A percentile compares a stretch with the other conserved stretches of the same genome.
Evolutionary conservation across 352 stramenopile genomes (phyloP).

Genomic region (Globisporangium spiculum): DNA sequence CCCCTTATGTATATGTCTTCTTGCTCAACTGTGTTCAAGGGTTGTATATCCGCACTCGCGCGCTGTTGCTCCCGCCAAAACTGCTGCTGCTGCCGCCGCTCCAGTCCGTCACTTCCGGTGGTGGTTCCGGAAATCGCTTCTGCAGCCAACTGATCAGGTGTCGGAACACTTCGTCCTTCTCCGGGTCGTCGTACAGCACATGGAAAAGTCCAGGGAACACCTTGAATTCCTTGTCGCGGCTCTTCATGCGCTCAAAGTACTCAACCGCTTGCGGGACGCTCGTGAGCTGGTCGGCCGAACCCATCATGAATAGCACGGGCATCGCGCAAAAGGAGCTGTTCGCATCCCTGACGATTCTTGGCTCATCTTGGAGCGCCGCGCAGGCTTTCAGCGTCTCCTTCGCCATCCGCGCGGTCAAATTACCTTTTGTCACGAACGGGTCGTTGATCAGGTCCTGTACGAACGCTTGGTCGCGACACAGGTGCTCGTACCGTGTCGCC

Average conservation of each 20-base stretch:
- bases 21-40: neutral
- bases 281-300: conserved; percentile 28
- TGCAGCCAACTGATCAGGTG: conserved; percentile 2
- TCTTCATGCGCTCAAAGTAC: conserved; percentile 21
- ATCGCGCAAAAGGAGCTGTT: conserved; percentile 22
- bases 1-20: neutral
- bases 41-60: neutral
- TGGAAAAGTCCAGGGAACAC: conserved; percentile 32
- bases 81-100: neutral
- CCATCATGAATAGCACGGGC: conserved; percentile 30
- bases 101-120: neutral
- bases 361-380: conserved; percentile 11
- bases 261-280: conserved; percentile 18
- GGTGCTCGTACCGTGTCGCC: conserved; percentile 18
- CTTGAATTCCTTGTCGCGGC: conserved; percentile 35
- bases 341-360: conserved; percentile 6
- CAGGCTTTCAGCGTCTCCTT: conserved; percentile 24
- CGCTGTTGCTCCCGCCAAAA: neutral
- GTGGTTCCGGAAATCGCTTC: neutral
- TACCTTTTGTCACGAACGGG: conserved; percentile 18
- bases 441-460: conserved; percentile 27
- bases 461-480: conserved; percentile 30
- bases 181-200: conserved; percentile 36
- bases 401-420: neutral
- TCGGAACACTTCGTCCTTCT: conserved; percentile 11